Conservation (phyloP, 805 yeast genomes). For the Saccharomycopsis sp. region DNA sequence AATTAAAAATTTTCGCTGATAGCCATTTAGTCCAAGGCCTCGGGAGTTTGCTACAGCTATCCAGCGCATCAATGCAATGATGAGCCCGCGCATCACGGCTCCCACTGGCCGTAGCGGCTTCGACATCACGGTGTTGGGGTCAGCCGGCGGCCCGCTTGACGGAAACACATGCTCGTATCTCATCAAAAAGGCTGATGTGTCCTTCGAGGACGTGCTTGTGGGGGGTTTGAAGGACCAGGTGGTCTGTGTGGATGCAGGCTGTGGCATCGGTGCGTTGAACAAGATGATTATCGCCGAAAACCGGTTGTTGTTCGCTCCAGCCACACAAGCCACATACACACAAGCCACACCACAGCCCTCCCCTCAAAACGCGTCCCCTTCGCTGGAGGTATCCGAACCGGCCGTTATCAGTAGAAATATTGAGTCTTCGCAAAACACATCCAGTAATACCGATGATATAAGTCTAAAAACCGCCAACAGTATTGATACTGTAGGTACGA, state of each 20-base stretch:
- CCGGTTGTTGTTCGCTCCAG: not conserved
- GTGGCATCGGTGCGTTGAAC: slow-evolving; percentile 53
- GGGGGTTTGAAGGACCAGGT: slow-evolving; percentile 31
- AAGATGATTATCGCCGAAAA: slow-evolving; percentile 31
- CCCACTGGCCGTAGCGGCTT: slow-evolving; percentile 27
- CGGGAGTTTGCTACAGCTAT: no score
- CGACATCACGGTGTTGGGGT: slow-evolving; percentile 65
- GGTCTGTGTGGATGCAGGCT: slow-evolving; percentile 73
- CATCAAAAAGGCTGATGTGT: slow-evolving; percentile 45
- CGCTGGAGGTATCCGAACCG: no score
- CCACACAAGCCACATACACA: not conserved
- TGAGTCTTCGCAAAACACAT: no score
- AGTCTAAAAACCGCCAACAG: no score
- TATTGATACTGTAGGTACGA: no score
- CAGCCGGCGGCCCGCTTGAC: slow-evolving; percentile 82
- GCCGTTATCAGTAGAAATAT: no score
- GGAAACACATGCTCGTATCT: slow-evolving; percentile 62
- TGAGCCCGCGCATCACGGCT: not conserved
- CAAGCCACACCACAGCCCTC: not conserved
- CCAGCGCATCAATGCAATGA: not conserved
- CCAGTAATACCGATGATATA: no score
- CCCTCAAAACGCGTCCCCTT: no score
- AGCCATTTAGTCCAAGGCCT: no score
- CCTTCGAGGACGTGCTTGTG: slow-evolving; percentile 35
- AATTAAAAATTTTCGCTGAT: not conserved